Base-by-base conservation (phyloP, 2,329 filamentous ascomycete genomes). In the Xylaria sp. region DNA sequence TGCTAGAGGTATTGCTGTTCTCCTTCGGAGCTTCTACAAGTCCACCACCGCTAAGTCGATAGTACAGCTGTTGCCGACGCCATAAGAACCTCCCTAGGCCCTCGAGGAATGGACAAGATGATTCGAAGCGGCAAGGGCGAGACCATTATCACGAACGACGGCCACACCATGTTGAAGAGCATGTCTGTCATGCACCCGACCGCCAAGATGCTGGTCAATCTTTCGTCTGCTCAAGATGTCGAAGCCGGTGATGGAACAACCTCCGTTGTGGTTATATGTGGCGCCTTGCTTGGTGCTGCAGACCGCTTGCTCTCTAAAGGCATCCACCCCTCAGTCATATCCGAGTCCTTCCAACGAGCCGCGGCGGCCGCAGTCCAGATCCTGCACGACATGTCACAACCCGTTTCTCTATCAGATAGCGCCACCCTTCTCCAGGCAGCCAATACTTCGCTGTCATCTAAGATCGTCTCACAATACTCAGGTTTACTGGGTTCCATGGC, bases 171-270 rank as follows among this genome's bases (percentile, higher is more conserved):
- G 95, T 85, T 99, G 79, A 97, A 93, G 85, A 95, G 95, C 86
- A 98, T 99, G 96, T 92, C 93, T 74, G 96, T 99, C 75, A 94
- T 99, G 92, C 96, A 99, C 81, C 96, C 96, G n/a, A 97, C 97
- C 58, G 96, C 96, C 61, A 98, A 97, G 86, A 99, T 99, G 96
- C 88, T 99, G 75, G 96, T 99, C 78, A 94, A 99, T 82, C 89
- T 99, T 72, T 97, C 95, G 77, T 93, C 96, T 75, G 96, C 96
- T 74, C 96, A 99, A 82, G 96, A 99, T 85, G 94, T 99, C 70
- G 96, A 99, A 83, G 96, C 96, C 72, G 96, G 96, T 84, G 96
- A 99, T 81, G 97, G 96, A 78, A 99, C 96, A 66, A 99, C 96
- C 44, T 98, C 95, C 3, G 96, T 99, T 32, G 96, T 99, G 37